Evolutionary conservation across 257 asterid species (phyloP).

Genomic region (Solanum neorickii): DNA sequence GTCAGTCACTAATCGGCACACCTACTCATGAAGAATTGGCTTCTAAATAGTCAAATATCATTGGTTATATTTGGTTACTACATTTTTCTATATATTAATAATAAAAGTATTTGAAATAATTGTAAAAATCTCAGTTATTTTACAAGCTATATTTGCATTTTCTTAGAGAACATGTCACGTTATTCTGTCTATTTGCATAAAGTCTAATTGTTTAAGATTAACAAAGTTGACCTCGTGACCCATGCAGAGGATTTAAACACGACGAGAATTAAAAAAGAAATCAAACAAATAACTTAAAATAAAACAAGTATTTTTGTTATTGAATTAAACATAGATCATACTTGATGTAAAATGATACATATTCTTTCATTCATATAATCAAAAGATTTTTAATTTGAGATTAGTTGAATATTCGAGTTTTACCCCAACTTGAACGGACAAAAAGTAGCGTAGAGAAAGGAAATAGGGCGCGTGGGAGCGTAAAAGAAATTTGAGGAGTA

Average conservation of each 20-base stretch:
- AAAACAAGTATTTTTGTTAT: too few species aligned
- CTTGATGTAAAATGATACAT: too few species aligned
- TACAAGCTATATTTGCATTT: background rate
- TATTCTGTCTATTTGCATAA: background rate
- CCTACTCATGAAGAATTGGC: background rate
- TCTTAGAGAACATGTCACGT: background rate
- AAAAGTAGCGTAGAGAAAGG: background rate
- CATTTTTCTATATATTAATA: too few species aligned
- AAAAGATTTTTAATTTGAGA: too few species aligned
- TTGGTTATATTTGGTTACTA: too few species aligned
- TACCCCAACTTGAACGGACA: rapidly evolving
- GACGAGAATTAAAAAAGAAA: background rate
- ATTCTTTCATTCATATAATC: too few species aligned
- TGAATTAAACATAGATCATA: too few species aligned
- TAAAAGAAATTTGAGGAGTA: background rate
- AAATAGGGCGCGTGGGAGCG: background rate
- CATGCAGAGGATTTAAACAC: background rate
- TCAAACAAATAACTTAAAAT: too few species aligned
- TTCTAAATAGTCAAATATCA: background rate
- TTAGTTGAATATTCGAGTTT: too few species aligned
- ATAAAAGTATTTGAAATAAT: too few species aligned
- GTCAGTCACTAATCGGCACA: background rate
- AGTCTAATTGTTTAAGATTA: background rate
- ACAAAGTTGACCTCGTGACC: background rate
- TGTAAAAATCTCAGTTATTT: background rate